Evolutionary conservation across 192 early-diverging fungal species (phyloP).

Genomic region (Gaertneriomyces semiglobifer): DNA sequence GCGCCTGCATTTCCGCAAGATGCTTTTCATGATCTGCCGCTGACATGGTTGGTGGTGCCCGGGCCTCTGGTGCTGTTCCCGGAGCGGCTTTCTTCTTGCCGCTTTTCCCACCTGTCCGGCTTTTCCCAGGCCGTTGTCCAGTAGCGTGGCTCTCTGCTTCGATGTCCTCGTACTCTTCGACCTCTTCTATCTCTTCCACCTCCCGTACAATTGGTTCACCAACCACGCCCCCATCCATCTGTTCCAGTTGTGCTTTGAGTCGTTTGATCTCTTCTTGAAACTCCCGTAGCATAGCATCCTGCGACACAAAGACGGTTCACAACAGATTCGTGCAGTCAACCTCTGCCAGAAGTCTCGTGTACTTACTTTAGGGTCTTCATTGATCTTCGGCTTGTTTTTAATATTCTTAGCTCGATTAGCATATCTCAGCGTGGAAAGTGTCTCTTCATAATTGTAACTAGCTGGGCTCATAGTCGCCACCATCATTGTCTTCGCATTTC

Average conservation of each 20-base stretch:
- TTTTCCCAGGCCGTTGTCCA: background rate
- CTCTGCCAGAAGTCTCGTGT: background rate
- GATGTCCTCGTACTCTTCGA: conserved; percentile 50
- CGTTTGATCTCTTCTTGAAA: conserved; percentile 67
- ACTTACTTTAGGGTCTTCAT: conserved; percentile 62
- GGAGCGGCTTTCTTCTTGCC: conserved; percentile 9
- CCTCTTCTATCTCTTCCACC: conserved; percentile 55
- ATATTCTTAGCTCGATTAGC: conserved; percentile 66
- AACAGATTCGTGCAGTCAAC: background rate
- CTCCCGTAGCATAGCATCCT: conserved; percentile 63
- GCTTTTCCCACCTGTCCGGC: conserved; percentile 3
- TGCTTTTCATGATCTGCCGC: conserved; percentile 19
- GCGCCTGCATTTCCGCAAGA: conserved; percentile 17
- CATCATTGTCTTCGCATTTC: conserved; percentile 66
- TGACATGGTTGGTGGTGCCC: conserved; percentile 5
- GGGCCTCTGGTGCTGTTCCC: background rate
- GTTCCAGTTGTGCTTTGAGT: conserved; percentile 54
- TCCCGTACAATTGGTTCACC: conserved; percentile 44
- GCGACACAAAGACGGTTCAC: background rate
- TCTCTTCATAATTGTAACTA: conserved; percentile 64
- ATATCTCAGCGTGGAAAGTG: conserved; percentile 58
- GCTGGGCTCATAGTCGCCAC: conserved; percentile 61
- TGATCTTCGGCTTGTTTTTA: conserved; percentile 69
- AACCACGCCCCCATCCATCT: conserved; percentile 36
- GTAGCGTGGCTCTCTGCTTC: conserved; percentile 30